Conservation (phyloP, 2,329 filamentous ascomycete genomes). For the Pseudogymnoascus sp. region DNA sequence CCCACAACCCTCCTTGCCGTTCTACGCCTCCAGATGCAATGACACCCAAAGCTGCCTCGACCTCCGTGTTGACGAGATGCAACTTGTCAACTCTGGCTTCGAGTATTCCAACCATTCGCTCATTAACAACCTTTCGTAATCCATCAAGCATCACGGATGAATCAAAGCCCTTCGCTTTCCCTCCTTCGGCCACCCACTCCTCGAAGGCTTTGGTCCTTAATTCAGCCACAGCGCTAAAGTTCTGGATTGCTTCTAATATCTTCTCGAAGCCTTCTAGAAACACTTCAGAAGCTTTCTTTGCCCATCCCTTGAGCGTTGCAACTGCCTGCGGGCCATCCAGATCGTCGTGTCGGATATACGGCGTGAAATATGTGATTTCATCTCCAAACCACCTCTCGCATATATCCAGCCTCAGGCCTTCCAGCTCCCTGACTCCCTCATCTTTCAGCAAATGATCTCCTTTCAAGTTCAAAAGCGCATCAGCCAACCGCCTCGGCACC, state of each 20-base stretch:
- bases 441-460: constrained; percentile 66
- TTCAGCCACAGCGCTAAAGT: constrained; percentile 63
- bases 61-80: constrained; percentile 55
- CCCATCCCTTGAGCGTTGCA: constrained; percentile 58
- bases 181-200: constrained; percentile 66
- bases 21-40: constrained; percentile 52
- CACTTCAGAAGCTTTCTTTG: constrained; percentile 49
- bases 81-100: constrained; percentile 58
- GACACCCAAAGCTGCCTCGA: constrained; percentile 52
- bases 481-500: constrained; percentile 64
- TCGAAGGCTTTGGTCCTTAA: constrained; percentile 64
- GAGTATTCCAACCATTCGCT: constrained; percentile 57
- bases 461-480: constrained; percentile 63
- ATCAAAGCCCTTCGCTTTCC: constrained; percentile 59
- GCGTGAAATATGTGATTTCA: constrained; percentile 77
- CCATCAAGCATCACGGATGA: constrained; percentile 60
- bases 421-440: constrained; percentile 53
- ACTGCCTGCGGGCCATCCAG: constrained; percentile 53
- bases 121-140: constrained; percentile 62
- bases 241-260: constrained; percentile 51
- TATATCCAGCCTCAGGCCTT: constrained; percentile 69
- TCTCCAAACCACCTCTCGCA: constrained; percentile 74
- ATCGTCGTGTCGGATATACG: constrained; percentile 79
- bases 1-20: constrained; percentile 58
- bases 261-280: constrained; percentile 56